Evolutionary conservation across 1,284 basidiomycete genomes (phyloP), one percentile per base, ranked within the genome.

Genomic region (Pyrrhoderma lamaoense): DNA sequence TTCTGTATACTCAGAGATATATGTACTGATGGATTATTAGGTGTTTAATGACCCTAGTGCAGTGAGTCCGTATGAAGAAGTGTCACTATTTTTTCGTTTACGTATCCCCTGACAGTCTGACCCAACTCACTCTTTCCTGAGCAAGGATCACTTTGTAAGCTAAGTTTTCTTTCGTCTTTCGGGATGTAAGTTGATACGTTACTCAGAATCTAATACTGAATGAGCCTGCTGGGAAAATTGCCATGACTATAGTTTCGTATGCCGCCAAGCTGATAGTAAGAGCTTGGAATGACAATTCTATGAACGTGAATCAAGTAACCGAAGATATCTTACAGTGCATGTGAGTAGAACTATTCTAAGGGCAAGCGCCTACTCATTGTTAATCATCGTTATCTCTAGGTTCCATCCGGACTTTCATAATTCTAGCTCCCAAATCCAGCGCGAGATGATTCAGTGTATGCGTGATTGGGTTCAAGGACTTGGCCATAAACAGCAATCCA

Each of bases 351-450:
- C 7, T 11, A 31, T 11, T 31, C 19, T 16, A 25, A 1, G 23
- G 19, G 47, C 31, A 5, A 31, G 11, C 11, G 11, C 11, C 11
- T 50, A 4, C 38, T 21, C 35, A 18, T 47, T 9, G 23, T 11
- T 25, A 44, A 23, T 46, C 18, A 49, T 23, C 34, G 34, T 4
- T 35, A 52, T 19, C 49, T 19, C 5, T 52, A 87, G 84, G 25
- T 88, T 93, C 76, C 90, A 94, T 64, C 91, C 90, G 7, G 85
- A 90, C 61, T 94, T 90, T 72, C 79, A 83, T 62, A 75, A 85
- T 63, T 66, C 68, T 11, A 68, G 73, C 59, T 86, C 86, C 0
- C 73, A 77, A 56, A 76, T 94, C 25, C 92, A 94, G 65, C 72
- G 75, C 36, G 79, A 88, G 61, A 93, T 95, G 90, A 62, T 86